Evolutionary conservation across 1,139 yeast genomes (phyloP), one percentile per base, ranked within the genome.

Genomic region (Tardiomyces digboiensis): DNA sequence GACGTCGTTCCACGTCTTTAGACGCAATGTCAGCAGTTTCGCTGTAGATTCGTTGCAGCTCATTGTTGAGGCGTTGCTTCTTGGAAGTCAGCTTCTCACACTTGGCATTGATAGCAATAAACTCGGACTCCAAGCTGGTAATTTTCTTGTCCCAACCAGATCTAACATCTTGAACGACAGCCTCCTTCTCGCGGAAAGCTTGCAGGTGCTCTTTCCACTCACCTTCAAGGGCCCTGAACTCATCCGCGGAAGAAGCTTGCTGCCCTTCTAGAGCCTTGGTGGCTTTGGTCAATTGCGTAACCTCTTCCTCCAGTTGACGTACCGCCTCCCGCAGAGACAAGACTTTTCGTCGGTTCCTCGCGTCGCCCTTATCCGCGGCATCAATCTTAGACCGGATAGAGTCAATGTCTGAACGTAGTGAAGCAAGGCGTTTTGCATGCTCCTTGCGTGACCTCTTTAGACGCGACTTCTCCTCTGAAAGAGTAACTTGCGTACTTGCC

Each of bases 281-380:
- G 12, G 19, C 37, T 44, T 38, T 38, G 45, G 44, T 36, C 16
- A 50, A 33, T 12, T 12, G 12, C 42, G 52, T 57, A 29, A 60
- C 58, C 39, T 62, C 67, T n/a, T 58, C 60, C 42, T 63, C 67
- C 19, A 57, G 49, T 36, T 60, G 61, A 13, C 61, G 56, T 3
- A 60, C 64, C n/a, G 54, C 43, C 39, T 59, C 64, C 7, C 61
- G 54, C 23, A 63, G 48, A n/a, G 66, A 62, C 16, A 61, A 52
- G 8, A 62, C 59, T 42, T 60, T 60, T 33, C 66, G 52, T 38
- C 60, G 52, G 38, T 53, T 58, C 12, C 66, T 52, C 46, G 61
- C 66, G 40, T 64, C 67, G 21, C 62, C 62, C 39, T 61, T 62
- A 44, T 60, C 66, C n/a, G 58, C 57, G 12, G 59, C 47, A 21